These are phyloP conservation scores for Isatis lusitanica DNA, from an alignment of 441 rosid genomes.

Conservation along the genomic window DNA sequence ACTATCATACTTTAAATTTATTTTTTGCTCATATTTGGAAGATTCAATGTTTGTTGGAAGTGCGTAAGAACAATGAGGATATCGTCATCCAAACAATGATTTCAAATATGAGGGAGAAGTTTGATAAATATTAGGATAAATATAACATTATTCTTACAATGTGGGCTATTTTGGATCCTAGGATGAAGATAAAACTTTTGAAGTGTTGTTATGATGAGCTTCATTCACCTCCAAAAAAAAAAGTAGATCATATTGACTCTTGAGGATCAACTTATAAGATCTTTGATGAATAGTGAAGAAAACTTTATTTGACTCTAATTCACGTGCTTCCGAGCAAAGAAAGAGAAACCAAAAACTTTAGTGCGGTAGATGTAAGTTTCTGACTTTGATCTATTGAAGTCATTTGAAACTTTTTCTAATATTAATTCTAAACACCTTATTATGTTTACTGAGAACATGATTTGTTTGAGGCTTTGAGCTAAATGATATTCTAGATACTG, in stretches of 20 bases:
- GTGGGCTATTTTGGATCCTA: background rate
- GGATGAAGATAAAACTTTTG: background rate
- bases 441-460: background rate
- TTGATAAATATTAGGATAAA: background rate
- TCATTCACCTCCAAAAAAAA: background rate
- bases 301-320: background rate
- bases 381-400: background rate
- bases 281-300: background rate
- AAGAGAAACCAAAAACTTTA: too few species aligned
- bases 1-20: too few species aligned
- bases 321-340: background rate
- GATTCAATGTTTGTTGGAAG: constrained; percentile 26
- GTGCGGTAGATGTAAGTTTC: too few species aligned
- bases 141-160: background rate
- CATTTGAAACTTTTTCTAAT: background rate
- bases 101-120: background rate
- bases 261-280: background rate
- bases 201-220: background rate
- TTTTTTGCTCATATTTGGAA: too few species aligned
- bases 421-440: background rate
- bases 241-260: background rate
- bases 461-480: background rate
- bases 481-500: background rate
- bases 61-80: background rate
- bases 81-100: background rate